These are phyloP conservation scores for Colletotrichum karsti DNA, from an alignment of 2,329 filamentous ascomycete genomes.

Conservation along the genomic window DNA sequence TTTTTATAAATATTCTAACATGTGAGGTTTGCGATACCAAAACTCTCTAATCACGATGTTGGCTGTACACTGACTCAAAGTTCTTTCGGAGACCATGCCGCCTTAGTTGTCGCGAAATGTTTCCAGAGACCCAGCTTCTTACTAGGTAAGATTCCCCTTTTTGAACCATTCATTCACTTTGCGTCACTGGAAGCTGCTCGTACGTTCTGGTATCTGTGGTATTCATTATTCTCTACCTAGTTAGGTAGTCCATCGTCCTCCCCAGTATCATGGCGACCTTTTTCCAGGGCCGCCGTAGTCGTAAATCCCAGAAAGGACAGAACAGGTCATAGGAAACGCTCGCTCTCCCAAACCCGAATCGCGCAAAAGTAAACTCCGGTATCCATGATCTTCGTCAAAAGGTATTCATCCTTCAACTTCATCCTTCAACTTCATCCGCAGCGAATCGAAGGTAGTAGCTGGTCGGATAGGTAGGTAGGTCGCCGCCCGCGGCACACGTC, in stretches of 20 bases:
- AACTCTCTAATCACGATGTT: no score
- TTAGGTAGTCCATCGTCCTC: background rate
- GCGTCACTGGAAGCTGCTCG: no score
- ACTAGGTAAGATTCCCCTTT: no score
- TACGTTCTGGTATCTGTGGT: no score
- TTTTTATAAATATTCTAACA: no score
- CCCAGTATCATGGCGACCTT: background rate
- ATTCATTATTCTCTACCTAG: slow-evolving; percentile 2
- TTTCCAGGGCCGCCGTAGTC: background rate
- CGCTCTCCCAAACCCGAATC: background rate
- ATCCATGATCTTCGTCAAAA: slow-evolving; percentile 3
- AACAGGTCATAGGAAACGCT: slow-evolving; percentile 13
- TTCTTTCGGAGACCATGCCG: no score
- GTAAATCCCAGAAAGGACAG: slow-evolving; percentile 22
- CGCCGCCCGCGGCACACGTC: background rate
- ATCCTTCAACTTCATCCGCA: background rate
- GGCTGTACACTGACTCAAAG: no score
- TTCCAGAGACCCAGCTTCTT: no score
- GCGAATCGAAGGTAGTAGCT: background rate
- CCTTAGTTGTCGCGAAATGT: no score
- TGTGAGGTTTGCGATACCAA: no score
- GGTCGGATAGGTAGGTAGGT: background rate
- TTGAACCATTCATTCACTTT: background rate
- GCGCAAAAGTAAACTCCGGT: background rate
- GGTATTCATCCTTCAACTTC: background rate